Evolutionary conservation across 75 land plant species (phyloP).

Genomic region (Sequoiadendron giganteum): DNA sequence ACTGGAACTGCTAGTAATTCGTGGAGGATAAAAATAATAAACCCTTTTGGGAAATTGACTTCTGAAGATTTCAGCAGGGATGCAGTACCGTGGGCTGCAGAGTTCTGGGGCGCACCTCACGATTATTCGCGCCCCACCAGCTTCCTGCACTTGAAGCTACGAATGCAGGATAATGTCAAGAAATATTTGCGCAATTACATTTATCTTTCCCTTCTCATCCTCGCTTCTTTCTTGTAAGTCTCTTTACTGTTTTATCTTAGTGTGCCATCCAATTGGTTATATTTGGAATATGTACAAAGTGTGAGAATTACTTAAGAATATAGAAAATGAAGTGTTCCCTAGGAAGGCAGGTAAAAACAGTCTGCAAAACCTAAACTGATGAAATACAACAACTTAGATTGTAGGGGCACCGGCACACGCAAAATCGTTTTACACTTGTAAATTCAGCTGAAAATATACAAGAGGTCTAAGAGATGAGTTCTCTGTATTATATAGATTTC

Average conservation of each 20-base stretch:
- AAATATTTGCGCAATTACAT: constrained; percentile 82
- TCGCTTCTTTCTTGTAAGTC: constrained; percentile 73
- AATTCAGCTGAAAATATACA: not conserved
- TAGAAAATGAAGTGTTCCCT: not conserved
- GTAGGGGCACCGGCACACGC: not conserved
- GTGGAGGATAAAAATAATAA: constrained; percentile 33
- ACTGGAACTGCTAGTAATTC: constrained; percentile 17
- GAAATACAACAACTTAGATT: not conserved
- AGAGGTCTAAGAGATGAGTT: not conserved
- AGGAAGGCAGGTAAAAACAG: not conserved
- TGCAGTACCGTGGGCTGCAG: constrained; percentile 76
- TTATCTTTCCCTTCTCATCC: constrained; percentile 44
- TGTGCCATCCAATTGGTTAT: no score
- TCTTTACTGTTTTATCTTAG: not conserved
- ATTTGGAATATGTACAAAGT: not conserved
- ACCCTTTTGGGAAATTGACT: constrained; percentile 65
- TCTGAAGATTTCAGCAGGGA: constrained; percentile 58
- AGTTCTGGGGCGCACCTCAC: constrained; percentile 53
- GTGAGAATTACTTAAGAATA: not conserved
- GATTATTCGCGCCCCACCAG: constrained; percentile 77
- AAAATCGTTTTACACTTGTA: not conserved
- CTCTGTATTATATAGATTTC: no score
- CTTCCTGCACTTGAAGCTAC: constrained; percentile 58
- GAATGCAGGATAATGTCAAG: constrained; percentile 89
- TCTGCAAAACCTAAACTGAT: not conserved